Base-by-base conservation (phyloP, 495 filamentous ascomycete species). In the Annulohypoxylon maeteangense region DNA sequence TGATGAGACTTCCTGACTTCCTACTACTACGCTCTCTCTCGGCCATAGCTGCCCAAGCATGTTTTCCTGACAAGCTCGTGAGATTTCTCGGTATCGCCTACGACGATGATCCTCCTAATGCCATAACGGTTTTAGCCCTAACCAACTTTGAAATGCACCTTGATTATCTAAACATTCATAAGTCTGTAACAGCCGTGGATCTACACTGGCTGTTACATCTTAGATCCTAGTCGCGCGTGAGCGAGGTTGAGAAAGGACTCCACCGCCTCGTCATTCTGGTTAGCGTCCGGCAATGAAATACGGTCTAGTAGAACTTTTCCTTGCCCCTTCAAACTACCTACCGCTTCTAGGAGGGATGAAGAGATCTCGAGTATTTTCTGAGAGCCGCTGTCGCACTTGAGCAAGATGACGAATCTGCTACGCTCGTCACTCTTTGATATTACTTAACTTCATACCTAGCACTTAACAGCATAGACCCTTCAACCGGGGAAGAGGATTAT, bases 161-260 rank as follows among this genome's bases (percentile, higher is more conserved):
- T 14, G 34, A 45, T 32, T 58, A 20, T 51, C 40, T 25, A 32
- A 40, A 65, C 36, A 65, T 40, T 65, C 40, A 60, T 56, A 50
- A 53, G 44, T 47, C 65, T 48, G 70, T 65, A 66, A 65, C 44
- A 55, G 45, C 56, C 62, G 48, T 69, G 20, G 70, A 69, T 73
- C 70, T 65, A 61, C 65, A 62, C 50, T 62, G 56, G n/a, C 57
- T n/a, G 56, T 73, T 66, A 68, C 65, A 73, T 59, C 61, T 73
- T 20, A 73, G 70, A 73, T 73, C 70, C 70, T 34, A 69, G 70
- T 73, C 56, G 56, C 62, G 65, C 51, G 56, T 62, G 65, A 58
- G 51, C 57, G 61, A 73, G 51, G 62, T 56, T 50, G 55, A 62
- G 42, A 31, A 57, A 10, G 65, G 65, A 69, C 70, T 66, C 70